Conservation (phyloP, 352 stramenopile genomes). For the Phytophthora hybrid region DNA sequence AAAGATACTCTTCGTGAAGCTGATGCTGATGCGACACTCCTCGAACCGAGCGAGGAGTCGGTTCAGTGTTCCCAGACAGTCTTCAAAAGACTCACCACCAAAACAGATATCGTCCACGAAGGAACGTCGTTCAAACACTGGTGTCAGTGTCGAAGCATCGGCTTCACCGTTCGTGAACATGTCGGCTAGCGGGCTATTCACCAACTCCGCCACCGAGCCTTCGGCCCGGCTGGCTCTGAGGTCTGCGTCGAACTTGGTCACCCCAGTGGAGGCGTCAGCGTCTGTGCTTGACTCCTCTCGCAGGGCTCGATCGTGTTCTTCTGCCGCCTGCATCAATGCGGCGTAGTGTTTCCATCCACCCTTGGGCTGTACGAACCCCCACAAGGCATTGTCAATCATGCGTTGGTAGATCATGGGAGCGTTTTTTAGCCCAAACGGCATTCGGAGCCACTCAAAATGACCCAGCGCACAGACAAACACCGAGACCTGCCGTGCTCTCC, state of each 20-base stretch:
- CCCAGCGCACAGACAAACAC: not conserved
- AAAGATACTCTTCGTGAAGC: not conserved
- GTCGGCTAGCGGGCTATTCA: not conserved
- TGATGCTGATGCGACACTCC: not conserved
- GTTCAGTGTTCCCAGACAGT: too few relatives aligned
- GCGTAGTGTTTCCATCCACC: not conserved
- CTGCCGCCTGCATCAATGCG: not conserved
- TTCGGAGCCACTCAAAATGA: not conserved
- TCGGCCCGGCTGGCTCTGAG: too few relatives aligned
- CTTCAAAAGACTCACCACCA: too few relatives aligned
- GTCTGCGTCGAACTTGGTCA: not conserved
- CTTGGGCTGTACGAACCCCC: not conserved
- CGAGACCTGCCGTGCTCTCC: not conserved
- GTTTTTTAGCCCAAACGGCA: not conserved
- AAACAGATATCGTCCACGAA: not conserved
- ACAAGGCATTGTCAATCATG: not conserved
- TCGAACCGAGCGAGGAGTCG: not conserved
- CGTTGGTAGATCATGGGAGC: not conserved
- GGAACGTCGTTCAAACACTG: not conserved
- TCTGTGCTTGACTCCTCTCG: not conserved
- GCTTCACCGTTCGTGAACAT: not conserved
- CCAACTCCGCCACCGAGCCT: not conserved
- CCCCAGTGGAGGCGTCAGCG: too few relatives aligned
- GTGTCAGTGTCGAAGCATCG: not conserved
- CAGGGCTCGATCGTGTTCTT: not conserved